phyloP scores from a whole-genome alignment of 805 yeast genomes.

The Metschnikowia baotianmanensis region DNA sequence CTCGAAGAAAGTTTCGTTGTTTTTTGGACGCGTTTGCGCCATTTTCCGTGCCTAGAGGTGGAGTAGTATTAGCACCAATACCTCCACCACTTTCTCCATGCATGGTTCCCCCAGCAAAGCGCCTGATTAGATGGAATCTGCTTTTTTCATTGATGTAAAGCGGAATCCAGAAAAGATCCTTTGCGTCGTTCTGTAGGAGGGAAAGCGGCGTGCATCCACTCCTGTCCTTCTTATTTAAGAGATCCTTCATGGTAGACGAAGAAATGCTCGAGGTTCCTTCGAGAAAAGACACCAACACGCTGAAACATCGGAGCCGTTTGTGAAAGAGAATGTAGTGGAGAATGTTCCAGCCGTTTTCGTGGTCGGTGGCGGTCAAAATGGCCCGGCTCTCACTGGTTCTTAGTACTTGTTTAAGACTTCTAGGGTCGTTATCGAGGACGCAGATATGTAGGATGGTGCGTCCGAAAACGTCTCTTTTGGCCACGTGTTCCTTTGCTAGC shows the following conservation, averaged over 20 bases:
- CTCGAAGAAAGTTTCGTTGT: constrained; percentile 1
- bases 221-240: constrained; percentile 62
- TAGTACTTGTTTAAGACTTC: constrained; percentile 45
- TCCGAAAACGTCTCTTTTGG: constrained; percentile 67
- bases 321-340: constrained; percentile 66
- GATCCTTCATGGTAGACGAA: constrained; percentile 28
- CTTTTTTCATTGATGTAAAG: constrained; percentile 37
- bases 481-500: constrained; percentile 29
- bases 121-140: constrained; percentile 26
- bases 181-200: constrained; percentile 47
- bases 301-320: constrained; percentile 56
- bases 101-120: constrained; percentile 11
- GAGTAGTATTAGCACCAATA: not conserved
- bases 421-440: constrained; percentile 48
- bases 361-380: constrained; percentile 47
- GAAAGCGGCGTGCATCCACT: constrained; percentile 74
- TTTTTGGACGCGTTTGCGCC: not conserved
- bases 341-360: constrained; percentile 80
- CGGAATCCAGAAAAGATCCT: constrained; percentile 44
- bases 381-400: constrained; percentile 46
- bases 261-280: constrained; percentile 4
- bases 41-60: not conserved
- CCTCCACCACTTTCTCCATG: not conserved
- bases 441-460: constrained; percentile 60
- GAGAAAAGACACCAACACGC: constrained; percentile 28